phyloP scores from a whole-genome alignment of 192 early-diverging fungal species.

The Backusella mclennaniae region DNA sequence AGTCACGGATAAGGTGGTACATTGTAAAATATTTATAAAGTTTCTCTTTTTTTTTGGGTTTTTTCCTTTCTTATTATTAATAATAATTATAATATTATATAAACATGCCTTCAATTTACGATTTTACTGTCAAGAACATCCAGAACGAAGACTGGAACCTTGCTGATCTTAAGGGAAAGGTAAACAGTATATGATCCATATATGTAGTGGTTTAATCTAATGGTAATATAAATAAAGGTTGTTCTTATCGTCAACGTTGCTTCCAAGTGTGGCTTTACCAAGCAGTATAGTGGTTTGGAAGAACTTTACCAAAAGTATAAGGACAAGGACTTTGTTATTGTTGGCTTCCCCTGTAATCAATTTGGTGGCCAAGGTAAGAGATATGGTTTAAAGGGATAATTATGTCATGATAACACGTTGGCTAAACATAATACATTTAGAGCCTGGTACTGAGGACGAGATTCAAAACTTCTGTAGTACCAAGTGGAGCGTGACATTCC shows the following conservation, averaged over 20 bases:
- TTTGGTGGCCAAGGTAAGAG: slow-evolving; percentile 62
- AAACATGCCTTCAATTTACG: slow-evolving; percentile 29
- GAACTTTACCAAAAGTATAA: slow-evolving; percentile 64
- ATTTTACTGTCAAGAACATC: slow-evolving; percentile 30
- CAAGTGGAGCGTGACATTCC: slow-evolving; percentile 83
- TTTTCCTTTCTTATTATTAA: neutral
- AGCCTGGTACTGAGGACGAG: slow-evolving; percentile 48
- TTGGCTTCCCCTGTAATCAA: slow-evolving; percentile 93
- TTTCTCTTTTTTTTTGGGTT: neutral
- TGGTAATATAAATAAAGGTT: neutral
- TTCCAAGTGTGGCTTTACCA: slow-evolving; percentile 87
- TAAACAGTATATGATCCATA: neutral
- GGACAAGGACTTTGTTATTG: slow-evolving; percentile 68
- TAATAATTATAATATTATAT: neutral
- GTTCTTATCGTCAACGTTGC: slow-evolving; percentile 86
- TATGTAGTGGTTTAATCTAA: neutral
- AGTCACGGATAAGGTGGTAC: neutral
- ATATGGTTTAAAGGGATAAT: neutral
- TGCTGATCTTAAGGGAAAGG: slow-evolving; percentile 29
- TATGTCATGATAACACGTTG: neutral
- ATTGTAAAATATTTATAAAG: neutral
- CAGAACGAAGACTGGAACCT: slow-evolving; percentile 27
- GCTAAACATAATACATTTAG: neutral
- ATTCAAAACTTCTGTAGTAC: slow-evolving; percentile 59
- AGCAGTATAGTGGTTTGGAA: slow-evolving; percentile 73